Percentiles rank a stretch among this genome's conserved stretches.
phyloP scores from a whole-genome alignment of 164 flowering plant species.

The Platanus orientalis region DNA sequence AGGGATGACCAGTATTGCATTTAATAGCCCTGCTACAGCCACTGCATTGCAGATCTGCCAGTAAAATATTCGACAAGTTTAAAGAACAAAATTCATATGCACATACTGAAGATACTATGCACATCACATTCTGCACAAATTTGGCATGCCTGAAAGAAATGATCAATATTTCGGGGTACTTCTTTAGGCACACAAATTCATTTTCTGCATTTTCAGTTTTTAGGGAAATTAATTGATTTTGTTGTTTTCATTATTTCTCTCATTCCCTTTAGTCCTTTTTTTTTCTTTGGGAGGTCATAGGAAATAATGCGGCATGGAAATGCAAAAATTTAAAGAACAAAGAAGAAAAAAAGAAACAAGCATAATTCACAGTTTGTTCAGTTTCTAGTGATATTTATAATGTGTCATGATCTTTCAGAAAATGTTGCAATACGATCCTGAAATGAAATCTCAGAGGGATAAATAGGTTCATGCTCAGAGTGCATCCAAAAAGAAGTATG shows the following conservation, averaged over 20 bases:
- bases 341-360: no score
- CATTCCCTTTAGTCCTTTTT: neutral
- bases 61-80: slow-evolving; percentile 1
- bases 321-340: no score
- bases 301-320: no score
- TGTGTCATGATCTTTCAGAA: no score
- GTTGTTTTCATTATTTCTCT: neutral
- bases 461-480: neutral
- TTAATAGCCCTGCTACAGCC: slow-evolving; percentile 76
- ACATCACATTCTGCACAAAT: neutral
- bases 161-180: neutral
- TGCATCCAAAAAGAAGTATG: neutral
- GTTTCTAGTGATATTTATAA: no score
- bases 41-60: slow-evolving; percentile 88
- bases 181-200: neutral
- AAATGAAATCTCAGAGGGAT: neutral
- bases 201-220: no score
- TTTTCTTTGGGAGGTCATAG: neutral
- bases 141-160: neutral
- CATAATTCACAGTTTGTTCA: no score
- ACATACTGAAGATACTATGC: neutral
- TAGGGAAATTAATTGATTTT: neutral
- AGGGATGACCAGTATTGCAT: slow-evolving; percentile 70
- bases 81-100: slow-evolving; percentile 6
- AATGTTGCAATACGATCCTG: no score